Base-by-base conservation (phyloP, 371 early-diverging fungal genomes). In the Funneliformis caledonium region DNA sequence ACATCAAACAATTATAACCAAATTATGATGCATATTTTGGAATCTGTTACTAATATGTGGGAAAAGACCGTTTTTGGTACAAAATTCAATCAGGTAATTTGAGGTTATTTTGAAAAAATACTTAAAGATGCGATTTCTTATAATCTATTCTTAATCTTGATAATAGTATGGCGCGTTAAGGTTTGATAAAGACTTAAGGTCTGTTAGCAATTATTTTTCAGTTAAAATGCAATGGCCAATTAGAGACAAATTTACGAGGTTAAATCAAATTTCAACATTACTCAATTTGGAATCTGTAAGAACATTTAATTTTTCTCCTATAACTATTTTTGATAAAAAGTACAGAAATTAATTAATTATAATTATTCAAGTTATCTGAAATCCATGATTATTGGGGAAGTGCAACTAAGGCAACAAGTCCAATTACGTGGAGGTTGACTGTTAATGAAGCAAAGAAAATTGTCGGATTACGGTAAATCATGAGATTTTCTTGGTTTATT, bases 161-260 rank as follows among this genome's bases (percentile, higher is more conserved):
- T 52, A 80, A 59, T 82, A 89, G 85, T 89, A 93, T 70, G 96
- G 96, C 16, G 94, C 94, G 1, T 84, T 95, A 31, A 87, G 94
- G 4, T 95, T 97, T 82, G 98, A 97, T 84, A 94, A 94, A 84
- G 98, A 97, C 83, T 83, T 97, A 9, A 89, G 97, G 0, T 87
- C 92, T 4, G 86, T 96, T 7, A 91, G 90, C 26, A 88, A 92
- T 65, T 91, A 93, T 78, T 82, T 97, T 22, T 88, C 94, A 14
- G 82, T 86, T 1, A 83, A 92, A 81, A 90, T 94, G 0, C 87
- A 88, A 8, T 91, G 90, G 88, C 82, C 91, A 2, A 85, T 93
- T 33, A 88, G 97, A 31, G 94, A 94, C 76, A 89, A 88, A 78
- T 92, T 96, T 79, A 89, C 94, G 4, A 87, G 95, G 45, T 88